These are phyloP conservation scores for Phylloporus sp. DNA, from an alignment of 768 basidiomycete genomes.

Conservation along the genomic window DNA sequence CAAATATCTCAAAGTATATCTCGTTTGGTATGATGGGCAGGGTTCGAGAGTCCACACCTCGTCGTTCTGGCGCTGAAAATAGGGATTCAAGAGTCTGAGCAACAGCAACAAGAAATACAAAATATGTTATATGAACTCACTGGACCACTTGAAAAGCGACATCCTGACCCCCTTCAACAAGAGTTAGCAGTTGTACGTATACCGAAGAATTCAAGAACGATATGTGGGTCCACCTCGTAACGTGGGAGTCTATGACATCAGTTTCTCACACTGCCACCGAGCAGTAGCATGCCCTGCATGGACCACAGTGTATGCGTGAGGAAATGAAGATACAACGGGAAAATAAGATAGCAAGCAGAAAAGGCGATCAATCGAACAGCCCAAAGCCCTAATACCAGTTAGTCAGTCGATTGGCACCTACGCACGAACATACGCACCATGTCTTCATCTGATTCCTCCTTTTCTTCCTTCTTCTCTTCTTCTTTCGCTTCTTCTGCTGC, in stretches of 20 bases:
- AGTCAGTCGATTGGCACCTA: neutral
- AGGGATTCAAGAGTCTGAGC: neutral
- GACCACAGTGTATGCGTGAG: conserved; percentile 18
- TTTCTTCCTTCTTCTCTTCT: conserved; percentile 83
- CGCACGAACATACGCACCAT: conserved; percentile 13
- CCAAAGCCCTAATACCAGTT: conserved; percentile 73
- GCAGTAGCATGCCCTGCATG: too few species aligned
- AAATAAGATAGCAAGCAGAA: conserved; percentile 23
- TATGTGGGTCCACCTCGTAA: too few species aligned
- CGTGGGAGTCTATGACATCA: too few species aligned
- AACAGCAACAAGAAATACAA: neutral
- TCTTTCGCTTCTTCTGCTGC: conserved; percentile 74
- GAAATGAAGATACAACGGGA: conserved; percentile 17
- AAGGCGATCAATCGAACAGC: conserved; percentile 77
- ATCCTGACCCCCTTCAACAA: neutral
- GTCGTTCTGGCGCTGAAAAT: conserved; percentile 27
- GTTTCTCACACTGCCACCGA: too few species aligned
- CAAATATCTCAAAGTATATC: conserved; percentile 42
- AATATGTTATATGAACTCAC: neutral
- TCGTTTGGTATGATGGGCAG: conserved; percentile 41
- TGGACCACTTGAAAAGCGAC: conserved; percentile 4
- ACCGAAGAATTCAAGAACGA: too few species aligned
- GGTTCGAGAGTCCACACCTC: neutral
- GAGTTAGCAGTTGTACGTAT: neutral
- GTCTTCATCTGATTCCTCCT: conserved; percentile 88